Percentiles rank a stretch among this genome's conserved stretches.
These are phyloP conservation scores for Russula virescens DNA, from an alignment of 768 basidiomycete species.

Conservation along the genomic window DNA sequence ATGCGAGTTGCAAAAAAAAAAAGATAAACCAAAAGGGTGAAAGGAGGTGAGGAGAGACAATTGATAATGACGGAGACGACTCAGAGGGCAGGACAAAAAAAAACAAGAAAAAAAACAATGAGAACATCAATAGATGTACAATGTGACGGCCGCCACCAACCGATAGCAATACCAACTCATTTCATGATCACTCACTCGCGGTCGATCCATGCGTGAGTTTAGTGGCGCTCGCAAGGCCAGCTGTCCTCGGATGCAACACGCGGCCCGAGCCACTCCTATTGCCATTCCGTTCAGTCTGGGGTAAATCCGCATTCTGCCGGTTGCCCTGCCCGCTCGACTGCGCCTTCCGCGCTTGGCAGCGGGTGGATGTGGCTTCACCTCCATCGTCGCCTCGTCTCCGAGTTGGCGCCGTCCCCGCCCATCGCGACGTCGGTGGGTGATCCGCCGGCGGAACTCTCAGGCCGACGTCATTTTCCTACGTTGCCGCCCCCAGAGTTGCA, in stretches of 20 bases:
- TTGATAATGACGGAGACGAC: neutral
- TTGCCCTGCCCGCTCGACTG: neutral
- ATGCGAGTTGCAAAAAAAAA: neutral
- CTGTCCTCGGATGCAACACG: conserved; percentile 7
- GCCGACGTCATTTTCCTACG: too few relatives aligned
- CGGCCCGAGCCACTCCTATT: neutral
- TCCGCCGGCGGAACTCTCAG: too few relatives aligned
- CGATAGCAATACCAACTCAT: too few relatives aligned
- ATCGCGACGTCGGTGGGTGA: too few relatives aligned
- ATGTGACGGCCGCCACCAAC: neutral
- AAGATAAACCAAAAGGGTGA: neutral
- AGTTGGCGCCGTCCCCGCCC: too few relatives aligned
- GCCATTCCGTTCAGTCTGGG: neutral
- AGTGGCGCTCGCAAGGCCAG: neutral
- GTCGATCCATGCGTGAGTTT: neutral
- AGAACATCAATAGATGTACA: neutral
- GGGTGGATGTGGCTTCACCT: neutral
- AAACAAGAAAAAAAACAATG: neutral
- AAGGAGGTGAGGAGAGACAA: neutral
- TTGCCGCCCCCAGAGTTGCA: too few relatives aligned
- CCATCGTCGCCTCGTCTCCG: too few relatives aligned
- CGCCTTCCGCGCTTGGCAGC: conserved; percentile 11
- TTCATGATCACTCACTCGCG: neutral
- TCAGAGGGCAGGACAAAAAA: neutral
- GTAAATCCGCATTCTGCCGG: neutral